These are phyloP conservation scores for Ormosia emarginata DNA, from an alignment of 306 rosid genomes.

Conservation along the genomic window DNA sequence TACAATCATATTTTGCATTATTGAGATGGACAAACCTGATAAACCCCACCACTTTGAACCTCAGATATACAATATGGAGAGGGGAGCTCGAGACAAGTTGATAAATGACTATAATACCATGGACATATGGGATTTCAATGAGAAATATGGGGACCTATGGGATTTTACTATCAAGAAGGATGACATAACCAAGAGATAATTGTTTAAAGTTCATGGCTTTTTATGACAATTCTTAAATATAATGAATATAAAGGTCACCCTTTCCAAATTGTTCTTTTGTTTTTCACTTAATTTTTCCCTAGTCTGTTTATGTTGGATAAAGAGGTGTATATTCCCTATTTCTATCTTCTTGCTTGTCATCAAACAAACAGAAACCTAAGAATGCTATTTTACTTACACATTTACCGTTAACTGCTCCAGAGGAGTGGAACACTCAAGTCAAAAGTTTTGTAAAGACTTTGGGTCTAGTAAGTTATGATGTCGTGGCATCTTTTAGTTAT, in stretches of 20 bases:
- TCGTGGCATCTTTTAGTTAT: background rate
- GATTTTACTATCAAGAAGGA: conserved; percentile 79
- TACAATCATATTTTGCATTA: conserved; percentile 72
- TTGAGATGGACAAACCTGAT: conserved; percentile 97
- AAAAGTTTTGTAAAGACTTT: background rate
- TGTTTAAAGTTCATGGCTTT: background rate
- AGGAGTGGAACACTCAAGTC: background rate
- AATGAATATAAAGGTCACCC: conserved; percentile 2
- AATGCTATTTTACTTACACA: background rate
- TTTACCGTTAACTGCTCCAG: conserved; percentile 1
- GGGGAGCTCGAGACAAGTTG: conserved; percentile 88
- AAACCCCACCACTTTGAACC: conserved; percentile 94
- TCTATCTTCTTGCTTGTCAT: background rate
- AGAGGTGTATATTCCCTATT: background rate
- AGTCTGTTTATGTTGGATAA: conserved; percentile 5
- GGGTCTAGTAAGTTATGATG: conserved; percentile 6
- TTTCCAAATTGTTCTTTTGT: background rate
- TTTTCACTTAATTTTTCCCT: background rate
- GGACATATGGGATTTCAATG: conserved; percentile 94
- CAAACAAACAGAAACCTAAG: background rate
- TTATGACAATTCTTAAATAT: conserved; percentile 10
- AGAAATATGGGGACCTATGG: conserved; percentile 90
- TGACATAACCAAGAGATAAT: conserved; percentile 50
- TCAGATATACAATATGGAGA: conserved; percentile 91
- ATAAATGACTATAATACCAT: conserved; percentile 82